Base-by-base conservation (phyloP, 768 basidiomycete genomes). In the Tulasnella sp. region DNA sequence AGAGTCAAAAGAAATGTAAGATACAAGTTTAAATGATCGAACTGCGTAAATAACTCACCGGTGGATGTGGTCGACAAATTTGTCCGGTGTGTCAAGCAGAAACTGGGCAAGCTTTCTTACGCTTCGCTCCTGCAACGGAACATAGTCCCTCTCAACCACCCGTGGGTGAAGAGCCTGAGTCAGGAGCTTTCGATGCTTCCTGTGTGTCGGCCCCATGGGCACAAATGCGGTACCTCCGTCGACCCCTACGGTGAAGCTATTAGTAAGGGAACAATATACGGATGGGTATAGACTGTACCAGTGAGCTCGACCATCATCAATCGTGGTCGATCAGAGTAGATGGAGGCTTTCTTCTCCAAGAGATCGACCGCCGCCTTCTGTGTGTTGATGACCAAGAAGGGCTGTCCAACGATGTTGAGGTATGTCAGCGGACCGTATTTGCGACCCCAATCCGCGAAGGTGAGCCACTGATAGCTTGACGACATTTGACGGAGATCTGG, bases 311-410 rank as follows among this genome's bases (percentile, higher is more conserved):
- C 43, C 29, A 43, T 60, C 24, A 26, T 21, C 9, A 41, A 30
- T 5, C 38, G 42, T 8, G 71, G 70, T 63, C 71, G 61, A 63
- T 63, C 63, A 3, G 67, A 69, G 58, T 69, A 70, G 34, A 68
- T 65, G 11, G 38, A 50, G 24, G 63, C 63, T 15, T 72, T 70
- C 41, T 71, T 70, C 19, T 75, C 73, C 15, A 77, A 65, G 9
- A 78, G 66, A 9, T 78, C 77, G 5, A 47, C 54, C 1, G 69
- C 72, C 17, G 68, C 64, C 49, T 66, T 66, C 45, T 66, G 65
- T 24, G 65, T 67, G 63, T 73, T 74, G 42, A 72, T 45, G 11
- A 72, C 48, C 21, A 71, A 38, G 15, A 65, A 56, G 49, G 67
- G 66, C 15, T 45, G 54, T 7, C 59, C 38, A 29, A 51, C 44